Conservation (phyloP, 768 basidiomycete genomes). For the Multifurca ochricompacta region DNA sequence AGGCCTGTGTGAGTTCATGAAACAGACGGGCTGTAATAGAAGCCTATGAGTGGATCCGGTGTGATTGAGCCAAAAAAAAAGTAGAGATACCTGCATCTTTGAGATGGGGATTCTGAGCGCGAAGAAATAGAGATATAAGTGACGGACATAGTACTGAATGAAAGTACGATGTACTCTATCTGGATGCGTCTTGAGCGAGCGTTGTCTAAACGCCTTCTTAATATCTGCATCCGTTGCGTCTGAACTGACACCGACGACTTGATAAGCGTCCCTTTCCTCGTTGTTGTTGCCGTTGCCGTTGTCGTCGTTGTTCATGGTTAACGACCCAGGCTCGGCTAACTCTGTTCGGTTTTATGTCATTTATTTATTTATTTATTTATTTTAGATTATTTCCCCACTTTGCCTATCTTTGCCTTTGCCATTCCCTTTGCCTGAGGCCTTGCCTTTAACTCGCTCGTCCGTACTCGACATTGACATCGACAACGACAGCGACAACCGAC, state of each 20-base stretch:
- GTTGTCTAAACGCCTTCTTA: conserved; percentile 67
- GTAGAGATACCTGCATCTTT: conserved; percentile 57
- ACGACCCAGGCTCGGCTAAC: not conserved
- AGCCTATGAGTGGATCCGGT: conserved; percentile 31
- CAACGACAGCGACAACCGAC: conserved; percentile 6
- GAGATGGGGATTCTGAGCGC: conserved; percentile 62
- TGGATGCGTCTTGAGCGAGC: conserved; percentile 81
- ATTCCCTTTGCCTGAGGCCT: conserved; percentile 5
- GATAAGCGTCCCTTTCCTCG: conserved; percentile 67
- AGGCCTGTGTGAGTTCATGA: conserved; percentile 76
- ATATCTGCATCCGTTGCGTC: conserved; percentile 76
- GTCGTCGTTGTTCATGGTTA: conserved; percentile 1
- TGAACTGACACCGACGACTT: conserved; percentile 49
- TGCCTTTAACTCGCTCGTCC: conserved; percentile 4
- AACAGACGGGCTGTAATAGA: conserved; percentile 45
- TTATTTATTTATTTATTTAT: too few relatives aligned
- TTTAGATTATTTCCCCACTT: too few relatives aligned
- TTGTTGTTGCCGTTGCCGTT: not conserved
- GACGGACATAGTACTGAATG: not conserved
- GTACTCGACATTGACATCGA: conserved; percentile 7
- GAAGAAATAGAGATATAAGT: conserved; percentile 2
- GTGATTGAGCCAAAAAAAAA: not conserved
- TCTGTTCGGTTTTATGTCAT: not conserved
- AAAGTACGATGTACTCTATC: conserved; percentile 52
- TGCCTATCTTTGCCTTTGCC: too few relatives aligned